These are phyloP conservation scores for Buxus sempervirens DNA, from an alignment of 164 flowering plant genomes.

Conservation along the genomic window DNA sequence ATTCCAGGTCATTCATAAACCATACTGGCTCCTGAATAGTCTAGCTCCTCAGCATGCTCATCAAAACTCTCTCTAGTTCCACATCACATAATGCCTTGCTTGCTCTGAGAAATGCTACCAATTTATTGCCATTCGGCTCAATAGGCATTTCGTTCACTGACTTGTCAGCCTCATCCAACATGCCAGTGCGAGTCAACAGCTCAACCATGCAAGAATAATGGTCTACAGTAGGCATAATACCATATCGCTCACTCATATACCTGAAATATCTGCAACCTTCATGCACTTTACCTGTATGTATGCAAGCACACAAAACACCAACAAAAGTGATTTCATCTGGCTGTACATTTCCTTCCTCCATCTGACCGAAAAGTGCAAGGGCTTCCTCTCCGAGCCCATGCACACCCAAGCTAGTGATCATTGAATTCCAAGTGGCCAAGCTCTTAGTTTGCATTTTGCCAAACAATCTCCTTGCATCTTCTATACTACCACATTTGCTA, in stretches of 20 bases:
- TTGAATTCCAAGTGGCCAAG: slow-evolving; percentile 66
- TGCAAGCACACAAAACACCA: slow-evolving; percentile 57
- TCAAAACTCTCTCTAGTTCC: background rate
- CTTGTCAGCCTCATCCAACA: slow-evolving; percentile 13
- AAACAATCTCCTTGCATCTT: slow-evolving; percentile 51
- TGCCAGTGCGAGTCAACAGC: slow-evolving; percentile 28
- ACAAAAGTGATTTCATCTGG: slow-evolving; percentile 66
- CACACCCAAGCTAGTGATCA: slow-evolving; percentile 74
- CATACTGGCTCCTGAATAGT: background rate
- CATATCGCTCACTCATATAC: slow-evolving; percentile 43
- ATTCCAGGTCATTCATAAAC: no score
- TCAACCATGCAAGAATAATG: slow-evolving; percentile 48
- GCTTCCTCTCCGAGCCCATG: slow-evolving; percentile 63
- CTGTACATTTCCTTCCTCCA: slow-evolving; percentile 38
- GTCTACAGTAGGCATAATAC: slow-evolving; percentile 38
- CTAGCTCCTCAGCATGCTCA: background rate
- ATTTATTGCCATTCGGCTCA: background rate
- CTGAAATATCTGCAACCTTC: slow-evolving; percentile 38
- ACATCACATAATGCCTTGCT: background rate
- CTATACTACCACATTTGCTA: slow-evolving; percentile 69
- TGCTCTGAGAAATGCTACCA: background rate
- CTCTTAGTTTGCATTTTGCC: slow-evolving; percentile 41
- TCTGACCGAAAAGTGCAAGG: slow-evolving; percentile 35
- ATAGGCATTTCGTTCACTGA: slow-evolving; percentile 3
- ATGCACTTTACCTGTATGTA: slow-evolving; percentile 27